Conservation (phyloP, 208 protist species). For the Trypanosoma grayi region DNA sequence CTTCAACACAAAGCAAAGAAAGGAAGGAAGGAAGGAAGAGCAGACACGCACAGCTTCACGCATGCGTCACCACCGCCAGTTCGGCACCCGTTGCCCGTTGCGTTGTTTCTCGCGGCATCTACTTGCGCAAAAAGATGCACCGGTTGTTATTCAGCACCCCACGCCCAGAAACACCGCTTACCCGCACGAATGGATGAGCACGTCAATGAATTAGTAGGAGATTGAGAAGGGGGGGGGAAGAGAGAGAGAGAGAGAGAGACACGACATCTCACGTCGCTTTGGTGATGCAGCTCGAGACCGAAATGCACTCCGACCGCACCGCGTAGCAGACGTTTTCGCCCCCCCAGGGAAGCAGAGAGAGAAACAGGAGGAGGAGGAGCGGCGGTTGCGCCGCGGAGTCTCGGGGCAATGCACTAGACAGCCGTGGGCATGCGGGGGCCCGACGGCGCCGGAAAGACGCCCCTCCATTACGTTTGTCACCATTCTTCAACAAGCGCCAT, state of each 20-base stretch:
- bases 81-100: no score
- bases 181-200: neutral
- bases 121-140: conserved; percentile 10
- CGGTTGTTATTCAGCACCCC: neutral
- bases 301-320: conserved; percentile 7
- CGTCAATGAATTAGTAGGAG: neutral
- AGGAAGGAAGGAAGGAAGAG: conserved; percentile 1
- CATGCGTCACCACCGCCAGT: no score
- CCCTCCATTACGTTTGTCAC: no score
- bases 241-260: neutral
- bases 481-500: no score
- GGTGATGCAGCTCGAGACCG: conserved; percentile 22
- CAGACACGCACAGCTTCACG: no score
- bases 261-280: conserved; percentile 27
- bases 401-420: conserved; percentile 21
- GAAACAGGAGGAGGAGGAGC: neutral
- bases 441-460: conserved; percentile 19
- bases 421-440: conserved; percentile 1
- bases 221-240: neutral
- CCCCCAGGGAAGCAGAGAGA: neutral
- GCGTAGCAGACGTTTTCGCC: conserved; percentile 27
- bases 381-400: neutral
- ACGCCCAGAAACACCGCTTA: conserved; percentile 10
- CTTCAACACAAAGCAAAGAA: conserved; percentile 1
- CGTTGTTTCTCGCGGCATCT: conserved; percentile 19